phyloP scores from a whole-genome alignment of 1,284 basidiomycete species.

The Pyrrhoderma noxium region DNA sequence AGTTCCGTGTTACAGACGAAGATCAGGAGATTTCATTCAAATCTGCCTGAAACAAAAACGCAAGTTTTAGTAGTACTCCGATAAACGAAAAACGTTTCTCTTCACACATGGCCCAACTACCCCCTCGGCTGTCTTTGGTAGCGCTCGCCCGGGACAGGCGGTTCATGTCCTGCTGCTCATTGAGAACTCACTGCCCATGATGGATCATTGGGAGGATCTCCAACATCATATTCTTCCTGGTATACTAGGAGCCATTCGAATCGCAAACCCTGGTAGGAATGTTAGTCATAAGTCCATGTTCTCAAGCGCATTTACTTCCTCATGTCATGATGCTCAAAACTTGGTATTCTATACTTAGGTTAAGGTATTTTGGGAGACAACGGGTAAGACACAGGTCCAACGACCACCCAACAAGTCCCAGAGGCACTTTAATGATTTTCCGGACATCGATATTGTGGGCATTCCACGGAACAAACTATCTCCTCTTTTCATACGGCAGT shows the following conservation, averaged over 20 bases:
- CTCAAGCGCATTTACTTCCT: not conserved
- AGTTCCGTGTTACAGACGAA: too few species aligned
- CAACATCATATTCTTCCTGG: constrained; percentile 17
- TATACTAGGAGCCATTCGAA: constrained; percentile 17
- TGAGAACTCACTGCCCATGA: constrained; percentile 18
- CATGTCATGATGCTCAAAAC: not conserved
- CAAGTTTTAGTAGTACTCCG: too few species aligned
- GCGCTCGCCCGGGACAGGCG: constrained; percentile 12
- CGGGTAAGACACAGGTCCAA: constrained; percentile 16
- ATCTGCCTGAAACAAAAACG: too few species aligned
- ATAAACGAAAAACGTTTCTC: too few species aligned
- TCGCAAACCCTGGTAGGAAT: constrained; percentile 17
- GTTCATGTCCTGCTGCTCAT: constrained; percentile 19
- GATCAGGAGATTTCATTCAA: too few species aligned
- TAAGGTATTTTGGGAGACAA: constrained; percentile 18
- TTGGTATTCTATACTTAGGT: constrained; percentile 9
- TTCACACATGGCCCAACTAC: constrained; percentile 15
- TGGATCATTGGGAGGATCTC: constrained; percentile 16
- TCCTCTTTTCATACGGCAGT: constrained; percentile 17
- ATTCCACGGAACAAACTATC: constrained; percentile 17
- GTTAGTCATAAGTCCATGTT: constrained; percentile 5
- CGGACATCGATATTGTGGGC: constrained; percentile 18
- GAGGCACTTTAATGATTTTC: constrained; percentile 19
- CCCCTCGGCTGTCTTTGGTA: constrained; percentile 17
- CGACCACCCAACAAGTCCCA: constrained; percentile 9